These are phyloP conservation scores for Salinomyces thailandicus DNA, from an alignment of 2,329 filamentous ascomycete genomes.

Conservation along the genomic window DNA sequence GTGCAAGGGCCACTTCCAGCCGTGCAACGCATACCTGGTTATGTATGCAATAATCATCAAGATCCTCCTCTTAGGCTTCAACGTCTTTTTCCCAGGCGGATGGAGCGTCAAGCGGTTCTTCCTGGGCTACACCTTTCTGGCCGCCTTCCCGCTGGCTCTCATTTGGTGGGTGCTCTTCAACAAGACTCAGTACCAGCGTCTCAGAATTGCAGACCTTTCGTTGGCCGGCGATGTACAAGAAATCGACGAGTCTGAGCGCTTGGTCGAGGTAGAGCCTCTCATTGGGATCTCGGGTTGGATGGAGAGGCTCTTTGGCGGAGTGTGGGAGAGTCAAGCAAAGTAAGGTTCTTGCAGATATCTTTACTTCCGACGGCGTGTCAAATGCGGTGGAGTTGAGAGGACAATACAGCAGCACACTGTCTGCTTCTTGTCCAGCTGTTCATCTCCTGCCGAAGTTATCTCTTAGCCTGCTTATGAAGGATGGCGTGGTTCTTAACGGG, in stretches of 20 bases:
- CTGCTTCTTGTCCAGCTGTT: too few species aligned
- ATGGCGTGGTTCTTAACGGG: too few species aligned
- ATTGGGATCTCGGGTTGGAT: background rate
- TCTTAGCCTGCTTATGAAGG: too few species aligned
- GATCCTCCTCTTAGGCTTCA: constrained; percentile 44
- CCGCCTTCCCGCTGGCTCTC: constrained; percentile 16
- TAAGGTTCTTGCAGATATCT: too few species aligned
- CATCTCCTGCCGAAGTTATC: too few species aligned
- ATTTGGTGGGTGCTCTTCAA: constrained; percentile 52
- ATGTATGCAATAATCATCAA: constrained; percentile 12
- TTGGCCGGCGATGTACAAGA: background rate
- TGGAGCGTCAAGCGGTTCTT: constrained; percentile 30
- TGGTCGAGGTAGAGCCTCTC: background rate
- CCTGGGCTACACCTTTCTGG: constrained; percentile 35
- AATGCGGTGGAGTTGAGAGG: too few species aligned
- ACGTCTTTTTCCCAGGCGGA: constrained; percentile 22
- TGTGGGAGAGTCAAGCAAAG: background rate
- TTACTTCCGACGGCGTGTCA: too few species aligned
- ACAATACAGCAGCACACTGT: too few species aligned
- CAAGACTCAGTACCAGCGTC: constrained; percentile 31
- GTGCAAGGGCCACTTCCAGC: constrained; percentile 43
- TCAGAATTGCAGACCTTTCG: background rate
- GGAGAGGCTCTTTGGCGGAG: background rate
- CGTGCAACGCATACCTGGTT: constrained; percentile 37
- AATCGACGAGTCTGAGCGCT: constrained; percentile 1